Conservation (phyloP, 352 stramenopile genomes). For the Globisporangium abappressorium region DNA sequence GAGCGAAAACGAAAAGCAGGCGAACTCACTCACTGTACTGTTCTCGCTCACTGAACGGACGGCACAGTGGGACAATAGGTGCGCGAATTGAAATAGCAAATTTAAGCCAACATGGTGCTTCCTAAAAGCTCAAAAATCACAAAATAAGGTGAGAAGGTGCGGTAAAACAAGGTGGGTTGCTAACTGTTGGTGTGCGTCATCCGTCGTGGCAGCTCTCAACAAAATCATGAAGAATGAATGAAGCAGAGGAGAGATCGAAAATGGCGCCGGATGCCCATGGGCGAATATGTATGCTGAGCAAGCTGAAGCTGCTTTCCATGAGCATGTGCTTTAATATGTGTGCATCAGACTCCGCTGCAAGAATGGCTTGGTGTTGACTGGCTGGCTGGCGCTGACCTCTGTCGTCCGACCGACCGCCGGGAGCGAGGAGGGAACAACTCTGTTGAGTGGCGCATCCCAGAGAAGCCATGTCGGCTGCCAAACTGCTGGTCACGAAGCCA, state of each 20-base stretch:
- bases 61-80: not conserved
- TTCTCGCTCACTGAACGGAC: not conserved
- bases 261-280: not conserved
- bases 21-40: not conserved
- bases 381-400: conserved; percentile 1
- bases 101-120: not conserved
- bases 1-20: not conserved
- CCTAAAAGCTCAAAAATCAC: not conserved
- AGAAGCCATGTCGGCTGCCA: conserved; percentile 9
- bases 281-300: not conserved
- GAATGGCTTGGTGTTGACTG: not conserved
- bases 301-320: not conserved
- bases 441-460: not conserved
- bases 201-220: not conserved
- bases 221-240: not conserved
- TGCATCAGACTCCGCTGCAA: not conserved
- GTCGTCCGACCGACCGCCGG: not conserved
- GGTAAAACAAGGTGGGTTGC: not conserved
- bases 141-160: not conserved
- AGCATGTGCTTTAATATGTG: not conserved
- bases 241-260: not conserved
- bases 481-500: conserved; percentile 7
- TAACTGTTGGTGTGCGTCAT: conserved; percentile 1
- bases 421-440: not conserved
- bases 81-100: not conserved